A percentile compares a stretch with the other conserved stretches of the same genome.
Evolutionary conservation across 2,329 filamentous ascomycete species (phyloP).

Genomic region (Ascocoryne sarcoides): DNA sequence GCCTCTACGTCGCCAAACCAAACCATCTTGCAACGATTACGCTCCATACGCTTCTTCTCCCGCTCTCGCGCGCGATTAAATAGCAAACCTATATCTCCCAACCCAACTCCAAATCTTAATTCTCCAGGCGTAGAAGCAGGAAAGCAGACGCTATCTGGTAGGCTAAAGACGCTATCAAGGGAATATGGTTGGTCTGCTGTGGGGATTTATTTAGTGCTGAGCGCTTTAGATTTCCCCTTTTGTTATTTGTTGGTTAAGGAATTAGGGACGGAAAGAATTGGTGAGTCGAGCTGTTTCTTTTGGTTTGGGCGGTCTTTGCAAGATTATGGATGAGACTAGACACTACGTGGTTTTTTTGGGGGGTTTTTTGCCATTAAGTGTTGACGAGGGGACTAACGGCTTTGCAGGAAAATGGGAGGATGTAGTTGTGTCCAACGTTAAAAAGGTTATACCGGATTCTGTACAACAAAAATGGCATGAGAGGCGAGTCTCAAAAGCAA

Average conservation of each 20-base stretch:
- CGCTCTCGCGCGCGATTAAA: slow-evolving; percentile 1
- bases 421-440: slow-evolving; percentile 51
- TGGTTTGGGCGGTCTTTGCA: background rate
- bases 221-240: slow-evolving; percentile 85
- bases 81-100: slow-evolving; percentile 1
- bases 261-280: slow-evolving; percentile 80
- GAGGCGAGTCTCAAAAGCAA: slow-evolving; percentile 40
- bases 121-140: background rate
- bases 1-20: background rate
- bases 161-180: slow-evolving; percentile 70
- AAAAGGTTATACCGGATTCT: slow-evolving; percentile 50
- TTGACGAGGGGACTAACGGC: no score
- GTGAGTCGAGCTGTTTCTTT: slow-evolving; percentile 38
- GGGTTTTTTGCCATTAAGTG: no score
- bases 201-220: slow-evolving; percentile 80
- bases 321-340: slow-evolving; percentile 1
- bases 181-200: slow-evolving; percentile 94
- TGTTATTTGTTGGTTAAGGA: slow-evolving; percentile 82
- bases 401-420: slow-evolving; percentile 53
- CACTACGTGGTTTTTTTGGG: no score
- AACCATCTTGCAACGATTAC: background rate
- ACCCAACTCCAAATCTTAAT: slow-evolving; percentile 1
- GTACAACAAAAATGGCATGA: slow-evolving; percentile 45
- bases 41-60: slow-evolving; percentile 1
- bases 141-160: slow-evolving; percentile 21